These are phyloP conservation scores for Clavaria fumosa DNA, from an alignment of 768 basidiomycete genomes.

Conservation along the genomic window DNA sequence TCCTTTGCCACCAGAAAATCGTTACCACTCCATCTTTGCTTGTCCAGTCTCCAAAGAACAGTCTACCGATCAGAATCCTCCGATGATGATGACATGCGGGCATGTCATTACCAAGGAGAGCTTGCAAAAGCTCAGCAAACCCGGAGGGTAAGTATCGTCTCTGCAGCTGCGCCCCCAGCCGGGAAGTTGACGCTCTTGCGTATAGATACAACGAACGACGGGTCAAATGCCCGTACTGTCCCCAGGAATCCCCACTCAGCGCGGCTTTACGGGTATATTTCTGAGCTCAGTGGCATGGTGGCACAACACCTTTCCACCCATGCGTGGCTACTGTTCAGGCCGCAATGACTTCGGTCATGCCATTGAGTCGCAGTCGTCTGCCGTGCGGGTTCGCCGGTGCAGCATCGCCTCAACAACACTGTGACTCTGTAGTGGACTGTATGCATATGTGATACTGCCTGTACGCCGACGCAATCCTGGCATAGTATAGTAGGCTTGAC, in stretches of 20 bases:
- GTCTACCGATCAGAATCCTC: conserved; percentile 82
- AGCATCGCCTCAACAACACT: too few species aligned
- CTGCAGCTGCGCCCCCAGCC: neutral
- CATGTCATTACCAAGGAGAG: conserved; percentile 93
- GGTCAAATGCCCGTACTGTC: conserved; percentile 96
- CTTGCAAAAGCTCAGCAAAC: conserved; percentile 76
- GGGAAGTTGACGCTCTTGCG: neutral
- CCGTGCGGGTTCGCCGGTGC: too few species aligned
- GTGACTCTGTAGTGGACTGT: too few species aligned
- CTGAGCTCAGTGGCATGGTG: too few species aligned
- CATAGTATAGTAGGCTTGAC: too few species aligned
- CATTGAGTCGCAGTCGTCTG: too few species aligned
- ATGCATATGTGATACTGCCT: too few species aligned
- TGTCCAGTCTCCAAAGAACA: conserved; percentile 98
- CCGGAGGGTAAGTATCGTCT: conserved; percentile 36
- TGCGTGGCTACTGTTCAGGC: too few species aligned
- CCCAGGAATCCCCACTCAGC: conserved; percentile 49
- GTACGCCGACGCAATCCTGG: too few species aligned
- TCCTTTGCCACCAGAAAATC: conserved; percentile 66
- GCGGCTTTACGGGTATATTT: conserved; percentile 54
- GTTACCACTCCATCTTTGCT: conserved; percentile 94
- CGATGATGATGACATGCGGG: conserved; percentile 95
- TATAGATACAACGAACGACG: conserved; percentile 16
- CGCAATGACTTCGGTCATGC: too few species aligned
- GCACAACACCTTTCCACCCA: too few species aligned